Evolutionary conservation across 768 basidiomycete genomes (phyloP).

Genomic region (Gyrodon lividus): DNA sequence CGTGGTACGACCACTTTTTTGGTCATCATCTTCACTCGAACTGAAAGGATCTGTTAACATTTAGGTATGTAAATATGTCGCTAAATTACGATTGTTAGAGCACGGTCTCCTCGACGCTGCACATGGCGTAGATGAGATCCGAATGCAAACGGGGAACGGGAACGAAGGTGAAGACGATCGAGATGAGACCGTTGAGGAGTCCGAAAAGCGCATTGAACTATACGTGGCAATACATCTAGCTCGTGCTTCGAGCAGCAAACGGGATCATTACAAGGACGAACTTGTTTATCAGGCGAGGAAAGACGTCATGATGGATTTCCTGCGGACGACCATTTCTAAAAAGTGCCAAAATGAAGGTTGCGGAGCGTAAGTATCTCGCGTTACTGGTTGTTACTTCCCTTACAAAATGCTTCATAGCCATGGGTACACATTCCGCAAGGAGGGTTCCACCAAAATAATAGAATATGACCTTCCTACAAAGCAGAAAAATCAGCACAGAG

Average conservation of each 20-base stretch:
- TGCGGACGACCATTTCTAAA: slow-evolving; percentile 63
- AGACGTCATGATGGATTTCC: slow-evolving; percentile 76
- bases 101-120: slow-evolving; percentile 85
- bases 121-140: slow-evolving; percentile 68
- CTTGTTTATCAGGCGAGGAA: slow-evolving; percentile 87
- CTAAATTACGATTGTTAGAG: slow-evolving; percentile 85
- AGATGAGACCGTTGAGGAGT: slow-evolving; percentile 61
- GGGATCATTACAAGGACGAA: slow-evolving; percentile 87
- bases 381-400: slow-evolving; percentile 3
- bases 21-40: slow-evolving; percentile 10
- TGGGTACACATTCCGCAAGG: slow-evolving; percentile 89
- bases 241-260: slow-evolving; percentile 50
- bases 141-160: slow-evolving; percentile 37
- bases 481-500: slow-evolving; percentile 61
- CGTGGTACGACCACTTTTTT: slow-evolving; percentile 47
- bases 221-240: slow-evolving; percentile 57
- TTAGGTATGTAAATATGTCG: slow-evolving; percentile 80
- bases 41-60: slow-evolving; percentile 10
- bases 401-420: slow-evolving; percentile 40
- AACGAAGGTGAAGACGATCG: slow-evolving; percentile 42
- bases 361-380: slow-evolving; percentile 61
- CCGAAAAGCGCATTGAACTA: slow-evolving; percentile 58
- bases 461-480: slow-evolving; percentile 86
- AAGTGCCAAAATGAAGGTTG: slow-evolving; percentile 80
- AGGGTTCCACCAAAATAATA: slow-evolving; percentile 90